Evolutionary conservation across 2,329 filamentous ascomycete species (phyloP), one percentile per base, ranked within the genome.

Genomic region (Xylaria sp.): DNA sequence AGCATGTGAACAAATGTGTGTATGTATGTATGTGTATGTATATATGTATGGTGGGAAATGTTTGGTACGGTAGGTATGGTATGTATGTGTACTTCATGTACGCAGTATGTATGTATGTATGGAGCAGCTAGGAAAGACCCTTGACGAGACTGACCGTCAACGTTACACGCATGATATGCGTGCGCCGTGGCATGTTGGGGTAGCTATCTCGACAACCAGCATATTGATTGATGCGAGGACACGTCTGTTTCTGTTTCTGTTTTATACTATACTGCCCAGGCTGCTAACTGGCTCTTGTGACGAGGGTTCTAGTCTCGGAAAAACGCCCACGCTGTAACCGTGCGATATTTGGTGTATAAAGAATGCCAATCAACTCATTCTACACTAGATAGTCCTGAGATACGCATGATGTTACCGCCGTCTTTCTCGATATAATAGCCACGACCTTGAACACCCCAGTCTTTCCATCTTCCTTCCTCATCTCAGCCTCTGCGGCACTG

Each of bases 81-180:
- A 61, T 20, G 50, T 61, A 61, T 42, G 58, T 61, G 17, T 61
- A 36, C 53, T 55, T 55, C 54, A 33, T 57, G 61, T n/a, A n/a
- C n/a, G n/a, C n/a, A n/a, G n/a, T n/a, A n/a, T n/a, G n/a, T n/a
- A n/a, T n/a, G n/a, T n/a, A n/a, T n/a, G n/a, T 58, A 58, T 33
- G 36, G 42, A 63, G 58, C 56, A 63, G 61, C 61, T 53, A 27
- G 61, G 33, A 45, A 51, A 36, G 51, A 49, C 50, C 56, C 56
- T 61, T 65, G 57, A 27, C 47, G 31, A 55, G 29, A n/a, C 15
- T 38, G 47, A 59, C 42, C 60, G 60, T 49, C 60, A 29, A 55
- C 20, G 64, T 67, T 63, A 67, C 65, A 67, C 65, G 65, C 65
- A 67, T 67, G 60, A 67, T 50, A 44, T 63, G 55, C 55, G 36